phyloP scores from a whole-genome alignment of 208 protist species.

The Leishmania guyanensis region DNA sequence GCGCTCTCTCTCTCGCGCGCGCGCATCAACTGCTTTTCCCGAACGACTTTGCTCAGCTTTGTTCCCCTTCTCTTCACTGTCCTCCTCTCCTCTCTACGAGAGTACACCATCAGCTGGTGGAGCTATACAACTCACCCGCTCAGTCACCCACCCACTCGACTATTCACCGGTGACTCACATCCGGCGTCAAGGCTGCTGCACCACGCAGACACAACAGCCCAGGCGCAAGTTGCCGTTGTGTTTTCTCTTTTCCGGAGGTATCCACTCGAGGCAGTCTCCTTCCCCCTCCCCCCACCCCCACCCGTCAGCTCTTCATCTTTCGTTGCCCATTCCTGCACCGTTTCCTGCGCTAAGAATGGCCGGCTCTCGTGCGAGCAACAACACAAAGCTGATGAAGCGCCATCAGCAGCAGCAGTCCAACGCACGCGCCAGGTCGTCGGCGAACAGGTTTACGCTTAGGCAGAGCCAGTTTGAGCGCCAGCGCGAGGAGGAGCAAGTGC shows the following conservation, averaged over 20 bases:
- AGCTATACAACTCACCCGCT: background rate
- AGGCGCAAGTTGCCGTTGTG: background rate
- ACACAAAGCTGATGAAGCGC: conserved; percentile 55
- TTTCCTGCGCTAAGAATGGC: conserved; percentile 19
- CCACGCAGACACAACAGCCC: background rate
- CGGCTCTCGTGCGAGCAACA: conserved; percentile 43
- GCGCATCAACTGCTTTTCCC: too few relatives aligned
- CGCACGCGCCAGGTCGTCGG: conserved; percentile 41
- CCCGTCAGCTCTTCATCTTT: background rate
- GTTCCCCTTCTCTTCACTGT: background rate
- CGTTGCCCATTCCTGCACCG: background rate
- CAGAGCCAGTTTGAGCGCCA: conserved; percentile 81
- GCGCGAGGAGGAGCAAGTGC: conserved; percentile 69
- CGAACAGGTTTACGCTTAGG: conserved; percentile 67
- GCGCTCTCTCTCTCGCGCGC: too few relatives aligned
- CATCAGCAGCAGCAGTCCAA: conserved; percentile 47
- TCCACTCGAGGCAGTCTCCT: background rate
- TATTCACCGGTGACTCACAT: background rate
- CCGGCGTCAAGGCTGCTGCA: background rate
- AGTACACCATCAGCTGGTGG: background rate
- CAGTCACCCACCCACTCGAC: background rate
- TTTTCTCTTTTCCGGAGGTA: background rate
- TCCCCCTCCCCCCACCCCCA: background rate
- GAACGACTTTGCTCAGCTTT: too few relatives aligned
- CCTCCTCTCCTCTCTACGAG: background rate